Evolutionary conservation across 2,329 filamentous ascomycete genomes (phyloP), one percentile per base, ranked within the genome.

Genomic region (Pseudogymnoascus sp.): DNA sequence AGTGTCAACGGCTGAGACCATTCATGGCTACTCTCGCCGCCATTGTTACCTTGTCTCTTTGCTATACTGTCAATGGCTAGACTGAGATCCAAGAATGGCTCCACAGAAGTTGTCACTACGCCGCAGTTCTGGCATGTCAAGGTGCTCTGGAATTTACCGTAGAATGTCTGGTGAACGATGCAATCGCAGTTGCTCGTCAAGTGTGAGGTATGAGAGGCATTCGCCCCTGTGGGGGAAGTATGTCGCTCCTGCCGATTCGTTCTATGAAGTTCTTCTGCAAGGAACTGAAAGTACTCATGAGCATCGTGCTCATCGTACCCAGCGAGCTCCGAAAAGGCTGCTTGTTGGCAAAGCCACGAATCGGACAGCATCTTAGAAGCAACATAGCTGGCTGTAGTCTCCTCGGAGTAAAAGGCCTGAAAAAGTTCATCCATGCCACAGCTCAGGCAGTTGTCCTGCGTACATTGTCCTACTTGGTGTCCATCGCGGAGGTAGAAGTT

Each of bases 301-400:
- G 93, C 93, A 72, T 97, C 93, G 77, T 97, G 93, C 75, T 97
- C 93, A 70, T 92, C 91, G 69, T 95, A 96, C 9, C 92, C 94
- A 1, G 93, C 91, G 22, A 92, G 80, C 64, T 89, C 86, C 75
- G 90, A 84, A 65, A 87, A 88, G 0, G 84, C 82, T 73, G 82
- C 85, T 77, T 83, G 86, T 73, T 91, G 89, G 4, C 89, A 91
- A 68, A 92, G 90, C 92, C 92, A 96, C 71, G 92, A 92, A 9
- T 89, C 91, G 63, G 92, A 87, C 49, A 97, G 82, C 71, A 97
- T 91, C 70, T 91, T 92, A 7, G 94, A 89, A 1, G 92, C 91
- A 1, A 92, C 93, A 69, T 95, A 96, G 0, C 92, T 92, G 66
- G 95, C 92, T 0, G 91, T 91, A 69, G 89, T 89, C 69, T 93